Base-by-base conservation (phyloP, 495 filamentous ascomycete genomes). In the Symbiotaphrina buchneri region DNA sequence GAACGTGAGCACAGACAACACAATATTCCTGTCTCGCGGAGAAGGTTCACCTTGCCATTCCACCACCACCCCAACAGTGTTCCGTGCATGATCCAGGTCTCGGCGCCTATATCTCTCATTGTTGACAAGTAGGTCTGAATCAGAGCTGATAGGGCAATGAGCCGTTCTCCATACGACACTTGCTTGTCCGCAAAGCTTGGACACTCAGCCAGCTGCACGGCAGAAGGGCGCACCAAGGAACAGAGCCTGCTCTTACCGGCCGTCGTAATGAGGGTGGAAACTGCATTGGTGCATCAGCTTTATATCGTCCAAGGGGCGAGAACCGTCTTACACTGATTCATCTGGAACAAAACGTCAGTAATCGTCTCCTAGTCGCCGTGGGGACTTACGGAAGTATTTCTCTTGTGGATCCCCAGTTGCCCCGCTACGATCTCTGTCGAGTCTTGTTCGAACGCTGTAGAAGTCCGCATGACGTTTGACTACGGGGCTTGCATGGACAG, bases 41-140 rank as follows among this genome's bases (percentile, higher is more conserved):
- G 20, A 10, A 19, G 5, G 28, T 40, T 14, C 47, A 70, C 66
- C 50, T 65, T 64, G 11, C 70, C 74, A 43, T 81, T 84, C 81
- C 81, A 91, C 76, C 77, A 87, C 80, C 80, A 91, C 8, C 81
- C 81, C 28, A 91, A 51, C 27, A 91, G 54, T 10, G 80, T 84
- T 15, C 81, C 81, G 48, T 91, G 81, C 21, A 78, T 76, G 39
- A 91, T 69, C 81, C 81, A 91, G 3, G 80, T 83, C 44, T 82
- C 74, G 34, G 80, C 47, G 0, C 63, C 59, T 18, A 77, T 58
- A 23, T 63, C 52, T 10, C 55, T 47, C 39, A 76, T 71, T 34
- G 63, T 70, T 11, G 63, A 56, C 8, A 87, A 55, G 54, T 84
- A 87, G 17, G 77, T 64, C 27, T 68, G 66, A 39, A 84, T 61